Percentiles rank a stretch among this genome's conserved stretches.
phyloP scores from a whole-genome alignment of 1,284 basidiomycete species.

The Clitocybe nebularis region DNA sequence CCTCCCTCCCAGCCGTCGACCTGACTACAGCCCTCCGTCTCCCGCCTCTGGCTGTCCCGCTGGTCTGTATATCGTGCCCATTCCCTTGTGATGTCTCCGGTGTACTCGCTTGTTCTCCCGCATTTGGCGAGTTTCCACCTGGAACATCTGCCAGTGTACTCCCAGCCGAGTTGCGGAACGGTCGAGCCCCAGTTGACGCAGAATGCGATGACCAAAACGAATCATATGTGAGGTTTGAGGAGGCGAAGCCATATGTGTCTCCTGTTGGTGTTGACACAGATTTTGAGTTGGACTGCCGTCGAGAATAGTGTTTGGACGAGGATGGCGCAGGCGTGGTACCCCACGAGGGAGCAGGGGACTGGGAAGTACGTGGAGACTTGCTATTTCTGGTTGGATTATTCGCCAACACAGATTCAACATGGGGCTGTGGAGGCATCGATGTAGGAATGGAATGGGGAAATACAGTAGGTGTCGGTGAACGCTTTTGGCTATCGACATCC shows the following conservation, averaged over 20 bases:
- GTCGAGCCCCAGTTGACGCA: conserved; percentile 15
- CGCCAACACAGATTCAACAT: neutral
- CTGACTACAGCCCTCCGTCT: conserved; percentile 1
- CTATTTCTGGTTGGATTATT: neutral
- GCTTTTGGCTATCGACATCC: conserved; percentile 13
- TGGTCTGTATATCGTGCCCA: neutral
- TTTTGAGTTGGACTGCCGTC: conserved; percentile 18
- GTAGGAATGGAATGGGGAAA: conserved; percentile 5
- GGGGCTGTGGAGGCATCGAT: conserved; percentile 11
- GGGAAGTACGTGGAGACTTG: conserved; percentile 5
- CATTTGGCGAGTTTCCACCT: neutral
- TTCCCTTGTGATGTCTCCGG: conserved; percentile 3
- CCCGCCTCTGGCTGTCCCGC: neutral
- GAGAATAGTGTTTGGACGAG: conserved; percentile 14
- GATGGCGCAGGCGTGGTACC: conserved; percentile 6
- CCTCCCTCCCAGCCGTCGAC: conserved; percentile 10
- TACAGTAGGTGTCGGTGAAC: conserved; percentile 1
- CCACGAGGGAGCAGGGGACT: conserved; percentile 11
- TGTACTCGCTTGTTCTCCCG: neutral
- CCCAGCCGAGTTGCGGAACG: conserved; percentile 15
- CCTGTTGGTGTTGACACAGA: conserved; percentile 15
- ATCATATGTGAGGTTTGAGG: conserved; percentile 51
- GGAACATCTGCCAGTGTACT: neutral
- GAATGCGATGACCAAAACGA: conserved; percentile 61
- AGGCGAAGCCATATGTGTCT: conserved; percentile 22